Base-by-base conservation (phyloP, 768 basidiomycete species). In the Russula earlei region DNA sequence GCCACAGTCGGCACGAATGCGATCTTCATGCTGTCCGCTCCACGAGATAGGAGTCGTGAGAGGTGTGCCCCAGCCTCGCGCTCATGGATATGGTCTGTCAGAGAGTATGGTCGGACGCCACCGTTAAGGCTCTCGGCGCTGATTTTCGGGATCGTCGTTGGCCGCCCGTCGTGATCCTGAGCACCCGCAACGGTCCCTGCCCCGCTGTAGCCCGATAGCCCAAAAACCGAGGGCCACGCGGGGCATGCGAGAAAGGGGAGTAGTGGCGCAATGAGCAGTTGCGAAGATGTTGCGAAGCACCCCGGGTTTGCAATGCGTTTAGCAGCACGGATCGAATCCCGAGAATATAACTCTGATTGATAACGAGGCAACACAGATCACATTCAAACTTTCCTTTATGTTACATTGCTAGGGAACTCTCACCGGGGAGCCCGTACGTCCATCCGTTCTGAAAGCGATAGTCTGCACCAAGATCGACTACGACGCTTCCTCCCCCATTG, bases 31-130 rank as follows among this genome's bases (percentile, higher is more conserved):
- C 62, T 61, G 24, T 67, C 51, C 33, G 60, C 54, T 17, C 66
- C 65, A 19, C 68, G 62, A 14, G 70, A 61, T 38, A 84, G 71
- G 34, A 91, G 78, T 4, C 69, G 70, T 8, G 87, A 82, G 49
- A 99, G 82, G 69, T 96, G 96, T 62, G 74, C 74, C 3, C 85
- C 83, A 0, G 94, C 91, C 71, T 99, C 96, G 43, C 96, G 88
- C 70, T 99, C 96, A 75, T 99, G 96, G 66, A 99, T 96, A 72
- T 99, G 96, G 69, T 94, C 93, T 14, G 96, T 99, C 46, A 99
- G 73, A 0, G 91, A 66, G 71, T 99, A 99, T 7, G 94, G 85
- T 51, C 83, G 79, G 46, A 97, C 71, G 2, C 84, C 88, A 12
- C 86, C 84, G 2, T 71, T 74, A 14, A 99, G 81, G 58, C 77